These are phyloP conservation scores for Fusarium paranaense DNA, from an alignment of 2,329 filamentous ascomycete species.

Conservation along the genomic window DNA sequence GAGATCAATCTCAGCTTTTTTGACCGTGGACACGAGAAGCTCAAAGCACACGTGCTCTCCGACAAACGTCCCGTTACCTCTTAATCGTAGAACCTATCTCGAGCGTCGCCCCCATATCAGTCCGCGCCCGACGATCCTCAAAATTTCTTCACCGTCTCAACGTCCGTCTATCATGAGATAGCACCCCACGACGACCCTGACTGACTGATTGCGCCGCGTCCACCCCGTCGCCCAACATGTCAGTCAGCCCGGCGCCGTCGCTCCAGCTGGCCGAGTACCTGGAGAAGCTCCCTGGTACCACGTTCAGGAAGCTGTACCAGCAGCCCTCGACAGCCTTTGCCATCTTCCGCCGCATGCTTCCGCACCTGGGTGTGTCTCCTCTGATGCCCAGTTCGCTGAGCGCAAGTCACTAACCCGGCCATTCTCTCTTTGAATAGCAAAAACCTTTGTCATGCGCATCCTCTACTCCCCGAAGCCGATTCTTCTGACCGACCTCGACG, in stretches of 20 bases:
- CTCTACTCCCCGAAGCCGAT: conserved; percentile 90
- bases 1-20: conserved; percentile 3
- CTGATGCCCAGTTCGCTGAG: not conserved
- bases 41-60: not conserved
- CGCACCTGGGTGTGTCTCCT: conserved; percentile 77
- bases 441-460: conserved; percentile 95
- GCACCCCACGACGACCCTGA: conserved; percentile 33
- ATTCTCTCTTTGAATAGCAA: conserved; percentile 66
- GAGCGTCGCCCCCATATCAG: no score
- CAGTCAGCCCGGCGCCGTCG: conserved; percentile 59
- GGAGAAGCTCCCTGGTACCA: conserved; percentile 89
- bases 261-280: conserved; percentile 86
- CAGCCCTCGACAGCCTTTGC: conserved; percentile 95
- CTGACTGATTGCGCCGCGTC: conserved; percentile 43
- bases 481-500: conserved; percentile 81
- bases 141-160: not conserved
- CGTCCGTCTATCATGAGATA: conserved; percentile 41
- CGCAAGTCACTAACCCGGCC: conserved; percentile 7
- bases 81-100: not conserved
- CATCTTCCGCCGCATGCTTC: conserved; percentile 97
- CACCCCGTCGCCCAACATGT: conserved; percentile 54
- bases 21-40: rapidly evolving
- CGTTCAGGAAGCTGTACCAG: conserved; percentile 91
- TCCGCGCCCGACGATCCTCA: not conserved
- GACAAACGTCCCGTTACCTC: rapidly evolving